phyloP scores from a whole-genome alignment of 768 basidiomycete genomes.

The Naganishia friedmannii region DNA sequence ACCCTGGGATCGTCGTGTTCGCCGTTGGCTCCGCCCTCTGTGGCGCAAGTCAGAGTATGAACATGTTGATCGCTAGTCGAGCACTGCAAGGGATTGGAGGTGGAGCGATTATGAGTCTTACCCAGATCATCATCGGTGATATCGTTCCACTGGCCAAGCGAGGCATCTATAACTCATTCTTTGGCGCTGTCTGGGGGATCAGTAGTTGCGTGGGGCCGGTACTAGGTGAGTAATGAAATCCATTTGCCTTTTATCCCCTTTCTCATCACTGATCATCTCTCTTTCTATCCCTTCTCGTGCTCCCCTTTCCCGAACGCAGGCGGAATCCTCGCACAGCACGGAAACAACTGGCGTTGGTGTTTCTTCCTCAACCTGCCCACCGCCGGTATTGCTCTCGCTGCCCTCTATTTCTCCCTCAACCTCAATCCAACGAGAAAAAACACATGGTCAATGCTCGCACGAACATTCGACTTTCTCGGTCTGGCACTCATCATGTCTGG shows the following conservation, averaged over 20 bases:
- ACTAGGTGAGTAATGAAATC: constrained; percentile 61
- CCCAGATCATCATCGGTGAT: constrained; percentile 55
- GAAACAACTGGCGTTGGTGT: constrained; percentile 37
- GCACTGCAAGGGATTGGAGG: constrained; percentile 47
- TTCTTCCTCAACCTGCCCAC: constrained; percentile 52
- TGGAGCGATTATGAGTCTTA: constrained; percentile 42
- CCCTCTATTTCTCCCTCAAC: constrained; percentile 52
- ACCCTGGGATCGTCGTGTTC: constrained; percentile 37
- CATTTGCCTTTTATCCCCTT: constrained; percentile 28
- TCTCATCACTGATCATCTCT: background rate
- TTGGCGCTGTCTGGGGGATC: constrained; percentile 73
- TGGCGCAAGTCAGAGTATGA: constrained; percentile 38
- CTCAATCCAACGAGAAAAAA: constrained; percentile 45
- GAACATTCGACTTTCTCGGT: constrained; percentile 54
- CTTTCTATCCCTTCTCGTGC: background rate
- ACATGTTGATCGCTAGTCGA: constrained; percentile 38
- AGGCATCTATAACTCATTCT: constrained; percentile 67
- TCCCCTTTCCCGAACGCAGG: background rate
- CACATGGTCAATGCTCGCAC: constrained; percentile 37
- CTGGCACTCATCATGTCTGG: constrained; percentile 49
- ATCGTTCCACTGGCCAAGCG: constrained; percentile 77
- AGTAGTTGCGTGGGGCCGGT: constrained; percentile 73
- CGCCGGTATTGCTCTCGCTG: constrained; percentile 46
- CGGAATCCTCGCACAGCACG: constrained; percentile 14
- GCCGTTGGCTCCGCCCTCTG: constrained; percentile 42